Conservation (phyloP, 2,329 filamentous ascomycete species). For the Penicillium thymicola region DNA sequence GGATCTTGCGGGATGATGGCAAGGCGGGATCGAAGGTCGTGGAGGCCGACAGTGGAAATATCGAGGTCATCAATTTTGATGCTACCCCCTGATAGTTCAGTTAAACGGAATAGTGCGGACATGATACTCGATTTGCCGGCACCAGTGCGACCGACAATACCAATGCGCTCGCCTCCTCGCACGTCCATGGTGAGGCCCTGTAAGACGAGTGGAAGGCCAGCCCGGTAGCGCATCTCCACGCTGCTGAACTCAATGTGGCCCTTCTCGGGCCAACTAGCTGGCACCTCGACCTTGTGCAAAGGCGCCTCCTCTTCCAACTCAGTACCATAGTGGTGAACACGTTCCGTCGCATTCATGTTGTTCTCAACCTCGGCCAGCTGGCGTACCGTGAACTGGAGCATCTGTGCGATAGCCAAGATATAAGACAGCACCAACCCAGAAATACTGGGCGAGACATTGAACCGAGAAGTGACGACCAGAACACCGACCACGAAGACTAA, state of each 20-base stretch:
- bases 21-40: constrained; percentile 43
- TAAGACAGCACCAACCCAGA: constrained; percentile 87
- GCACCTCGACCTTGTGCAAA: constrained; percentile 68
- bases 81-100: constrained; percentile 39
- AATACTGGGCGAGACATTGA: constrained; percentile 78
- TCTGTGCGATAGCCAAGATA: constrained; percentile 87
- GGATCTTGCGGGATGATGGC: constrained; percentile 49
- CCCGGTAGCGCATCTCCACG: constrained; percentile 75
- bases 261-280: constrained; percentile 75
- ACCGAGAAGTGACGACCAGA: constrained; percentile 85
- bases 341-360: constrained; percentile 95
- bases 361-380: constrained; percentile 96
- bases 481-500: constrained; percentile 87
- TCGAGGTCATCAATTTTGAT: constrained; percentile 46
- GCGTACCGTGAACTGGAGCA: constrained; percentile 92
- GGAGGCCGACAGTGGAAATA: constrained; percentile 40
- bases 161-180: constrained; percentile 46
- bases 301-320: constrained; percentile 86
- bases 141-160: constrained; percentile 47
- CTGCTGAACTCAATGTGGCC: constrained; percentile 76
- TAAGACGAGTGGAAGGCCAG: constrained; percentile 68
- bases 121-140: constrained; percentile 48
- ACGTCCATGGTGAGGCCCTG: constrained; percentile 57
- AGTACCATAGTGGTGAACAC: constrained; percentile 84
- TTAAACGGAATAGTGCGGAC: constrained; percentile 45